A percentile compares a stretch with the other conserved stretches of the same genome.
Evolutionary conservation across 163 green algal genomes (phyloP).

Genomic region (Scenedesmus sp.): DNA sequence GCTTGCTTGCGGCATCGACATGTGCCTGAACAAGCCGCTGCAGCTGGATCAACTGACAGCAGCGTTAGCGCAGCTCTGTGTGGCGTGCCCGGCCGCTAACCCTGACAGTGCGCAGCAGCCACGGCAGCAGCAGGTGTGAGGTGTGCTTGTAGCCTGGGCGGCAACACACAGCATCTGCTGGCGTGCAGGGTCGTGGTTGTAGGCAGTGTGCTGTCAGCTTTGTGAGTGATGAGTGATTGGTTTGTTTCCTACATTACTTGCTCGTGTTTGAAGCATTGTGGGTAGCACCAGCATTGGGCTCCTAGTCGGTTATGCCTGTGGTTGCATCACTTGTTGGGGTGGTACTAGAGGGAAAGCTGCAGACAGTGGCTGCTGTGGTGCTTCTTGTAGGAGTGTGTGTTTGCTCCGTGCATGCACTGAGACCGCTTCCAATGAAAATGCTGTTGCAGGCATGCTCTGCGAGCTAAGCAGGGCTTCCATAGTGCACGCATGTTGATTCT

Average conservation of each 20-base stretch:
- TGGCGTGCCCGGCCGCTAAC: not conserved
- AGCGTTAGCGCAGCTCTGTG: constrained; percentile 11
- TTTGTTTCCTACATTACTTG: no score
- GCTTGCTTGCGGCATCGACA: constrained; percentile 27
- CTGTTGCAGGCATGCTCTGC: not conserved
- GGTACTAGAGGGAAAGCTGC: not conserved
- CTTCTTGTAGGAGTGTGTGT: not conserved
- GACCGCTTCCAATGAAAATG: not conserved
- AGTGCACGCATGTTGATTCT: not conserved
- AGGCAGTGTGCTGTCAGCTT: not conserved
- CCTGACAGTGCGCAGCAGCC: not conserved
- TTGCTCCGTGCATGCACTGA: not conserved
- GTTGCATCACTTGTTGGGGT: no score
- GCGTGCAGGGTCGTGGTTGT: not conserved
- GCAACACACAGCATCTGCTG: not conserved
- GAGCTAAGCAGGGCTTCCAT: not conserved
- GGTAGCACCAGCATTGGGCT: no score
- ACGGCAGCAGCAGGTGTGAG: not conserved
- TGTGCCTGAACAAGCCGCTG: constrained; percentile 43
- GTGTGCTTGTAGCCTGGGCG: not conserved
- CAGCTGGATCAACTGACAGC: constrained; percentile 15
- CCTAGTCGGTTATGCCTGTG: no score
- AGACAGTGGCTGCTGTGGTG: not conserved
- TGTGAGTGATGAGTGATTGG: no score
- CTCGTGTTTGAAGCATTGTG: no score